Conservation (phyloP, 2,329 filamentous ascomycete species). For the Cadophora gregata region DNA sequence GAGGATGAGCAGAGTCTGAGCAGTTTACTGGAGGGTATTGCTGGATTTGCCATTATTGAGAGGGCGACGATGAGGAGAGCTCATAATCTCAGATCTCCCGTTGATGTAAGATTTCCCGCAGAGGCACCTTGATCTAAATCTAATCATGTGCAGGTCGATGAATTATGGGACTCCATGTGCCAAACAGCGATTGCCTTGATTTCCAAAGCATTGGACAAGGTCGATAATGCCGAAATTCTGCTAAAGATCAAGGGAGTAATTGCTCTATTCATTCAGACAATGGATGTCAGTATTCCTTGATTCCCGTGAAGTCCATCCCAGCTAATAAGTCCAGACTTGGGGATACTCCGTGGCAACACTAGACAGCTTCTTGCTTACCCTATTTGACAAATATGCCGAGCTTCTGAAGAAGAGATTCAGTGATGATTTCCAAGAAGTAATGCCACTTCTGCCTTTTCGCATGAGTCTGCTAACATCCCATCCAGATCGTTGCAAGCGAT, state of each 20-base stretch:
- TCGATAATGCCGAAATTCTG: slow-evolving; percentile 88
- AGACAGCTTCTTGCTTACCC: slow-evolving; percentile 81
- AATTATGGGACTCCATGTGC: slow-evolving; percentile 98
- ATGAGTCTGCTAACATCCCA: slow-evolving; percentile 26
- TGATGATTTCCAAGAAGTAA: slow-evolving; percentile 90
- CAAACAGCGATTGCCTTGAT: slow-evolving; percentile 84
- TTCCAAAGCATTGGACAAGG: slow-evolving; percentile 74
- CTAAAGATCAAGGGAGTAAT: slow-evolving; percentile 95
- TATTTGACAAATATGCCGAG: slow-evolving; percentile 95
- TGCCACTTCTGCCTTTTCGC: background rate
- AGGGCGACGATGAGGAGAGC: slow-evolving; percentile 89
- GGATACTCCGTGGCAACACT: slow-evolving; percentile 83
- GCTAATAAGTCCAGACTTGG: slow-evolving; percentile 69
- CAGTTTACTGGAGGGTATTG: slow-evolving; percentile 89
- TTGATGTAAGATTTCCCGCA: slow-evolving; percentile 67
- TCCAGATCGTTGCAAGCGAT: slow-evolving; percentile 79
- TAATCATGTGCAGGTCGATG: slow-evolving; percentile 73
- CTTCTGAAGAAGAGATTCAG: slow-evolving; percentile 90
- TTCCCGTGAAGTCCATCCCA: background rate
- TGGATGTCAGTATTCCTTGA: slow-evolving; percentile 73
- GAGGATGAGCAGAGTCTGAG: slow-evolving; percentile 92
- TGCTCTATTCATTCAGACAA: slow-evolving; percentile 94
- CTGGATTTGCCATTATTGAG: slow-evolving; percentile 96
- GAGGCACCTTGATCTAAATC: background rate
- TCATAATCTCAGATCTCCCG: slow-evolving; percentile 78